Evolutionary conservation across 1,284 basidiomycete species (phyloP).

Genomic region (Spongiforma sp.): DNA sequence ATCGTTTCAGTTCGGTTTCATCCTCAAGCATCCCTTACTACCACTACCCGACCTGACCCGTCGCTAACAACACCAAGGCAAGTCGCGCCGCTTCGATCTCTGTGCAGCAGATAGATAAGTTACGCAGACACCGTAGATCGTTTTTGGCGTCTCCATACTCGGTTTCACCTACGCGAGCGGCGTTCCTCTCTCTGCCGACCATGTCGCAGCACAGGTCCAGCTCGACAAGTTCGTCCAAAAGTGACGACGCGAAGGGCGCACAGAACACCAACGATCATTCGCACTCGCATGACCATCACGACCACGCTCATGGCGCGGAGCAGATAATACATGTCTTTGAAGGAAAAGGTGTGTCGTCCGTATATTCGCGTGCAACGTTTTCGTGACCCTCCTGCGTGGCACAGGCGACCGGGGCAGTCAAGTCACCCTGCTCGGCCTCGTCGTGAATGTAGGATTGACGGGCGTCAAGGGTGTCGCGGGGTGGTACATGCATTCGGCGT

Average conservation of each 20-base stretch:
- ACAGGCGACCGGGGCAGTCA: constrained; percentile 80
- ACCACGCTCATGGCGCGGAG: constrained; percentile 70
- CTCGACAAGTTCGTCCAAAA: constrained; percentile 35
- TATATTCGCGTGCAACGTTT: neutral
- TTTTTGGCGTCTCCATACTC: neutral
- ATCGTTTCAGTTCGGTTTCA: neutral
- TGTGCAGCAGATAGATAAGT: constrained; percentile 4
- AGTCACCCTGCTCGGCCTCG: constrained; percentile 89
- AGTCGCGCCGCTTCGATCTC: constrained; percentile 1
- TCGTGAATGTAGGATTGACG: constrained; percentile 85
- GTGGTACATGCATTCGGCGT: constrained; percentile 89
- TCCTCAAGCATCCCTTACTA: neutral
- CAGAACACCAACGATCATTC: constrained; percentile 45
- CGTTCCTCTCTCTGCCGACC: no score
- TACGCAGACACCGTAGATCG: constrained; percentile 23
- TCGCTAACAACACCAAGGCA: constrained; percentile 19
- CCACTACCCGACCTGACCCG: neutral
- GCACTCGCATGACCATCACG: constrained; percentile 71
- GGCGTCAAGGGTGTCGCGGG: constrained; percentile 85
- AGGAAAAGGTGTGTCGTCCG: constrained; percentile 58
- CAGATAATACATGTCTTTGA: constrained; percentile 74
- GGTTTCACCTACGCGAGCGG: constrained; percentile 2
- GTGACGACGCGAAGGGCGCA: neutral
- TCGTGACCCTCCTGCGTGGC: constrained; percentile 4
- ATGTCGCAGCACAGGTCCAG: constrained; percentile 43